Evolutionary conservation across 768 basidiomycete species (phyloP), one percentile per base, ranked within the genome.

Genomic region (Boletus fagicola): DNA sequence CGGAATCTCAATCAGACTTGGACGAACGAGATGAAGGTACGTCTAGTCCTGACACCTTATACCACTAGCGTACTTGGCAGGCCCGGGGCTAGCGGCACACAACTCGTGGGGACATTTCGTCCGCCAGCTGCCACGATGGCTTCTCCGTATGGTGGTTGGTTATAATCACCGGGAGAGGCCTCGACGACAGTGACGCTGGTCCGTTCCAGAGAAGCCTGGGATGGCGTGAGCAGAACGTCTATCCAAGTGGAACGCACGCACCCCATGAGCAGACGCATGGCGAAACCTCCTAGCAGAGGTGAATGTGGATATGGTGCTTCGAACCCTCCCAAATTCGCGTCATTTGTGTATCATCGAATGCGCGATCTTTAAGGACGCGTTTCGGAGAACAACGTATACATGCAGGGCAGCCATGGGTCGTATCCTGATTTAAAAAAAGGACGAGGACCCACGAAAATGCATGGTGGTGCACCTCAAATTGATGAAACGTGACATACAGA

Each of bases 261-360:
- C 51, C 7, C 49, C 35, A n/a, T 45, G 51, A 4, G 51, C 57
- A 20, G 57, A 22, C 12, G 48, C 57, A 20, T 18, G 58, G 7
- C 59, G 31, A 8, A 43, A 60, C 43, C 38, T 22, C 12, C 30
- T 30, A 30, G 9, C 8, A 4, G 31, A 31, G 31, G 31, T 16
- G 36, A 18, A 18, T 18, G 36, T 38, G 36, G 36, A 18, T 39
- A 39, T 9, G 38, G 38, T 18, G 15, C 18, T 16, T 0, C 4
- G 1, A 38, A 8, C 15, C 36, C 36, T 16, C 5, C 15, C 36
- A 5, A 38, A 18, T 18, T 15, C 35, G 36, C 15, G 15, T 5
- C 12, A 18, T 39, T 16, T 9, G 16, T 38, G 38, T 6, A 38
- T 39, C 18, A 33, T 15, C 11, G 5, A 22, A 42, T 22, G 11